phyloP scores from a whole-genome alignment of 208 protist genomes.

The Crithidia bombi region DNA sequence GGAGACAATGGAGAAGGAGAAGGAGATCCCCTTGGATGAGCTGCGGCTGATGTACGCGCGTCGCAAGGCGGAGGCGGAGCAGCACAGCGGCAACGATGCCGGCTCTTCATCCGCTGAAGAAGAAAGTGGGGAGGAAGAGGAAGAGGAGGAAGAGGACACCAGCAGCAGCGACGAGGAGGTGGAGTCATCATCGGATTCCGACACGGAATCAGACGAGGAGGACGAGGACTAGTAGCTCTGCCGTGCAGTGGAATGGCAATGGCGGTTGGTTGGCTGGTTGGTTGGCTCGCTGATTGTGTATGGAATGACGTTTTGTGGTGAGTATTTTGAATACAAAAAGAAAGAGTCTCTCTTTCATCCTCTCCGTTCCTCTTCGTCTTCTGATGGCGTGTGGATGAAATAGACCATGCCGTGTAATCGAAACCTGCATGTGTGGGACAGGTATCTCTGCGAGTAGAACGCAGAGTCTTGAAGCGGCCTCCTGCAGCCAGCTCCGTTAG shows the following conservation, averaged over 20 bases:
- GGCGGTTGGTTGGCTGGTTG: too few species aligned
- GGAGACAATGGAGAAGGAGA: conserved; percentile 80
- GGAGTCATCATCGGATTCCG: conserved; percentile 12
- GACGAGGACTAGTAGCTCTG: conserved; percentile 3
- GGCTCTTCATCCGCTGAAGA: conserved; percentile 4
- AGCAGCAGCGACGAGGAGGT: conserved; percentile 17
- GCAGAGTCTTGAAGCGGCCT: too few species aligned
- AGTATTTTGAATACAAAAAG: too few species aligned
- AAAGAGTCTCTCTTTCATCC: too few species aligned
- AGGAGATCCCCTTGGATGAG: conserved; percentile 81
- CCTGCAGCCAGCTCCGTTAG: too few species aligned
- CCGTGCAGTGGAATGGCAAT: not conserved
- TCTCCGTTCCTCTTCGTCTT: too few species aligned
- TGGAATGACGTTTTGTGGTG: too few species aligned
- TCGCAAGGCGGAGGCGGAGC: conserved; percentile 24
- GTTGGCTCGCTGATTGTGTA: too few species aligned
- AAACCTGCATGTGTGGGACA: too few species aligned
- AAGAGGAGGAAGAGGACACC: conserved; percentile 42
- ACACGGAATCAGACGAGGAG: conserved; percentile 28
- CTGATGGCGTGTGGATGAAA: too few species aligned
- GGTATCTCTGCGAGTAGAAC: too few species aligned
- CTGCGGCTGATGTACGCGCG: conserved; percentile 71
- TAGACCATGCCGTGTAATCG: too few species aligned
- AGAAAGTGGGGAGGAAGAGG: conserved; percentile 27
- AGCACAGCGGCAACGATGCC: conserved; percentile 39